A percentile compares a stretch with the other conserved stretches of the same genome.
phyloP scores from a whole-genome alignment of 1,284 basidiomycete species.

The Marasmius oreades region DNA sequence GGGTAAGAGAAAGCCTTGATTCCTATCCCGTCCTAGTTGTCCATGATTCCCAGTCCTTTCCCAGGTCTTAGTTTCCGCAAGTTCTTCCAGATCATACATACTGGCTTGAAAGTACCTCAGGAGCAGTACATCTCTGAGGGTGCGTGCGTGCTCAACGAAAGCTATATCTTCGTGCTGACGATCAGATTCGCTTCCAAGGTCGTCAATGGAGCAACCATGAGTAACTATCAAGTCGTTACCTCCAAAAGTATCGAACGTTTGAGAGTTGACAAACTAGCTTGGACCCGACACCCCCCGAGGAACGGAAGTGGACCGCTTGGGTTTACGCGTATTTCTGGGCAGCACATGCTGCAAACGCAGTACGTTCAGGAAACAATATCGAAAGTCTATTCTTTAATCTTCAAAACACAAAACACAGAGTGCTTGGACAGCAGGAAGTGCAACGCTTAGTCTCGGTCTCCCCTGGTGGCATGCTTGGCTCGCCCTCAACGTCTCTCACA shows the following conservation, averaged over 20 bases:
- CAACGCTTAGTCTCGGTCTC: constrained; percentile 11
- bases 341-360: constrained; percentile 15
- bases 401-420: constrained; percentile 1
- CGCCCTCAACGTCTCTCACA: constrained; percentile 14
- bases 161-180: background rate
- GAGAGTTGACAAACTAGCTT: constrained; percentile 4
- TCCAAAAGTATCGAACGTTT: background rate
- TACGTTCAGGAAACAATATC: background rate
- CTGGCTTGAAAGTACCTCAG: constrained; percentile 9
- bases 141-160: background rate
- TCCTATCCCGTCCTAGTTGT: too few species aligned
- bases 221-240: constrained; percentile 8
- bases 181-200: background rate
- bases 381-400: too few species aligned
- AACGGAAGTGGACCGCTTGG: constrained; percentile 15
- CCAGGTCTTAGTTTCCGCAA: background rate
- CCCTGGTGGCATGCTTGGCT: constrained; percentile 17
- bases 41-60: too few species aligned
- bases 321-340: constrained; percentile 14
- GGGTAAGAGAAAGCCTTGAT: too few species aligned
- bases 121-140: constrained; percentile 11
- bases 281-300: constrained; percentile 15
- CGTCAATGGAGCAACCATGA: constrained; percentile 15
- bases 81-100: background rate
- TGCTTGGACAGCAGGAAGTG: constrained; percentile 14